Evolutionary conservation across 139 green algal genomes (phyloP).

Genomic region (Picochlorum sp.): DNA sequence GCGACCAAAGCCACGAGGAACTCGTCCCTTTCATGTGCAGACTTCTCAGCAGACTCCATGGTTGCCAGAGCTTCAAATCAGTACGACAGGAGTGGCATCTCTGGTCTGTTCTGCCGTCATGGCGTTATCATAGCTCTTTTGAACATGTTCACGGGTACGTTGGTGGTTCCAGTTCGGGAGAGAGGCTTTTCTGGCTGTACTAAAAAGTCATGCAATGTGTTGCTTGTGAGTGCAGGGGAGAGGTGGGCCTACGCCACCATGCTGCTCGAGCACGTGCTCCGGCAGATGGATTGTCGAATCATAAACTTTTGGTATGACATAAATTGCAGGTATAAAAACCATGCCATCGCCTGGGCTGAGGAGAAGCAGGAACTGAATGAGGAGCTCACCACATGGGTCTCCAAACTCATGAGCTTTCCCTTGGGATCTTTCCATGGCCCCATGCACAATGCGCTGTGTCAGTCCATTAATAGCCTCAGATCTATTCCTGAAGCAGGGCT

Average conservation of each 20-base stretch:
- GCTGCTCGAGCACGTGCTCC: slow-evolving; percentile 2
- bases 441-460: slow-evolving; percentile 6
- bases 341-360: slow-evolving; percentile 5
- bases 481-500: slow-evolving; percentile 5
- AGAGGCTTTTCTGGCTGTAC: neutral
- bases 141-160: slow-evolving; percentile 2
- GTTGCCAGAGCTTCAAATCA: slow-evolving; percentile 3
- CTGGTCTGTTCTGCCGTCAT: slow-evolving; percentile 1
- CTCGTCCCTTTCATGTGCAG: slow-evolving; percentile 1
- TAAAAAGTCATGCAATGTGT: slow-evolving; percentile 1
- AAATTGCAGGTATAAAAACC: slow-evolving; percentile 4
- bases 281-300: slow-evolving; percentile 2
- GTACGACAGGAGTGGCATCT: slow-evolving; percentile 4
- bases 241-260: slow-evolving; percentile 5
- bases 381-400: slow-evolving; percentile 3
- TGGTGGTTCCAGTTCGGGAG: neutral
- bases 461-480: slow-evolving; percentile 4
- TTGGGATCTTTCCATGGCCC: slow-evolving; percentile 6
- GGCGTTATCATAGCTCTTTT: neutral
- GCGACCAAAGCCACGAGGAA: no score
- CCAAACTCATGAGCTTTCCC: slow-evolving; percentile 6
- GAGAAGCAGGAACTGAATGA: slow-evolving; percentile 5
- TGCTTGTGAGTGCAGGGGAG: slow-evolving; percentile 3
- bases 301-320: slow-evolving; percentile 5
- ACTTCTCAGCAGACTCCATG: slow-evolving; percentile 3